phyloP scores from a whole-genome alignment of 2,329 filamentous ascomycete species.

The Xylaria sp. region DNA sequence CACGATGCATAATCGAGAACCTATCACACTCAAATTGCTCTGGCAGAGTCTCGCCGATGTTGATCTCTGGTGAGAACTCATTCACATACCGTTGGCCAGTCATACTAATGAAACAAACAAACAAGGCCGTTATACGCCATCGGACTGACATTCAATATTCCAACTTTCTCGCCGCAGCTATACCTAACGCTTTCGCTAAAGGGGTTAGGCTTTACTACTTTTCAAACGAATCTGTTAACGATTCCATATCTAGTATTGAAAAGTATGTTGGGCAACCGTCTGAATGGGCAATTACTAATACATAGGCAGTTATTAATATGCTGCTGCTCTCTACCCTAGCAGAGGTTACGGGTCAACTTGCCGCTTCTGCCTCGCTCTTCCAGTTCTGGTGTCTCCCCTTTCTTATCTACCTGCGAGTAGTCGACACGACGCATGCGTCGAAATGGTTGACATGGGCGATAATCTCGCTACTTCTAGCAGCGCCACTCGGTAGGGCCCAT shows the following conservation, averaged over 20 bases:
- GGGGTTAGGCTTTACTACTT: slow-evolving; percentile 61
- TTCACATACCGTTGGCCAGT: background rate
- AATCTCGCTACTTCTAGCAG: slow-evolving; percentile 55
- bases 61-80: slow-evolving; percentile 57
- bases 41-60: slow-evolving; percentile 62
- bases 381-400: slow-evolving; percentile 72
- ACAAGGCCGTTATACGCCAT: slow-evolving; percentile 48
- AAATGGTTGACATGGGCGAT: slow-evolving; percentile 57
- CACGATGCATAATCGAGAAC: slow-evolving; percentile 67
- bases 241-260: slow-evolving; percentile 54
- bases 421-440: slow-evolving; percentile 52
- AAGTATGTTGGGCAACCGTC: slow-evolving; percentile 47
- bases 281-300: background rate
- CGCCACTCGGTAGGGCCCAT: slow-evolving; percentile 51
- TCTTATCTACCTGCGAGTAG: slow-evolving; percentile 60
- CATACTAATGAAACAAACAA: slow-evolving; percentile 12
- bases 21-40: slow-evolving; percentile 58
- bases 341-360: slow-evolving; percentile 61
- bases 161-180: slow-evolving; percentile 55
- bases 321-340: slow-evolving; percentile 52
- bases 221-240: slow-evolving; percentile 65
- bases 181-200: slow-evolving; percentile 65
- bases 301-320: slow-evolving; percentile 50
- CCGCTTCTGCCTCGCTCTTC: slow-evolving; percentile 58
- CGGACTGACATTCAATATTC: slow-evolving; percentile 60